Base-by-base conservation (phyloP, 805 yeast genomes). In the Tetrapisispora arboricola region DNA sequence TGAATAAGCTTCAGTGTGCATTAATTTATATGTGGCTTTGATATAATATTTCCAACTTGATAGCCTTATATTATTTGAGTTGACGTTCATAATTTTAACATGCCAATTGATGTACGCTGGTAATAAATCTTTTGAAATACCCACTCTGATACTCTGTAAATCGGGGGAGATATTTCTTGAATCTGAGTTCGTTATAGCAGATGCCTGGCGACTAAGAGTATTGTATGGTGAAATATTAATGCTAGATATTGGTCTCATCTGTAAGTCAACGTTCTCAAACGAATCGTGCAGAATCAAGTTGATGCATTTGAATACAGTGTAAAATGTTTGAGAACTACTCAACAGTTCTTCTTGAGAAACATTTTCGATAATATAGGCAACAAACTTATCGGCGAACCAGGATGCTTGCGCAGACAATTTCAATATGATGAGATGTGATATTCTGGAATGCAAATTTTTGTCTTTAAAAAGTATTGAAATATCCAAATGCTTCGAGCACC, bases 41-140 rank as follows among this genome's bases (percentile, higher is more conserved):
- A 56, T 46, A 29, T 55, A 58, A 38, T 58, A 58, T 36, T 57
- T 58, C 54, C 60, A 51, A 48, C 39, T 40, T 50, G 50, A 24
- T 46, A 45, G 19, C 38, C 41, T 10, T 37, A 37, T 16, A 38
- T 39, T 20, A 44, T 29, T 13, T 27, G 32, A 11, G 48, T 36
- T 48, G 12, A 44, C 45, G 11, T 46, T 38, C 17, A 52, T 40
- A 18, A 51, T 43, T 6, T 34, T 29, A 22, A 51, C 39, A 22
- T 53, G 36, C 61, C 61, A 55, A 16, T 49, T 47, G 12, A 34
- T 24, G 17, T 24, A 34, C 4, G 39, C 43, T 10, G 51, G 52
- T 9, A 55, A 25, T 1, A 36, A 38, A 21, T 32, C 15, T 21
- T 36, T 8, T 36, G 37, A 21, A 15, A 35, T 38, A 24, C 21